Conservation (phyloP, 371 early-diverging fungal species). For the Mortierella sp. region DNA sequence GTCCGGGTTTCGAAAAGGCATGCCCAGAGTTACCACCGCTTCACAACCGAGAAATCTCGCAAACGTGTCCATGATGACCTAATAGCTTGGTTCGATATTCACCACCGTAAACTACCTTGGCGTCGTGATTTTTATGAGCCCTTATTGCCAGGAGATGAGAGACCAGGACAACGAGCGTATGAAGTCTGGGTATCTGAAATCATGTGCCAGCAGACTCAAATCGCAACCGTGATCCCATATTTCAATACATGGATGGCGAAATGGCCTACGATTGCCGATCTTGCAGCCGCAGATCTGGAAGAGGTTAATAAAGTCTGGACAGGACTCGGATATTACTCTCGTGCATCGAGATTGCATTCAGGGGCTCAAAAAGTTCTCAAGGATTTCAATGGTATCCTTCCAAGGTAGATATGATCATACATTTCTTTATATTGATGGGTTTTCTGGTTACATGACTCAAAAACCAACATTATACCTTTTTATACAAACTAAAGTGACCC, state of each 20-base stretch:
- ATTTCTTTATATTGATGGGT: not conserved
- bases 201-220: slow-evolving; percentile 90
- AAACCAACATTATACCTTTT: not conserved
- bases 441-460: not conserved
- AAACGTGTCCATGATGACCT: slow-evolving; percentile 61
- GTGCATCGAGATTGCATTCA: slow-evolving; percentile 79
- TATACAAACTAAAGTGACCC: slow-evolving; percentile 53
- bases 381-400: slow-evolving; percentile 69
- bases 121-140: slow-evolving; percentile 58
- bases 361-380: slow-evolving; percentile 76
- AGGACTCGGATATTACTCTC: slow-evolving; percentile 87
- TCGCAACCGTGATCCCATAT: slow-evolving; percentile 81
- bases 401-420: slow-evolving; percentile 51
- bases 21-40: slow-evolving; percentile 31
- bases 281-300: slow-evolving; percentile 79
- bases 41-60: slow-evolving; percentile 34
- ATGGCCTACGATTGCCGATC: slow-evolving; percentile 80
- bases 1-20: slow-evolving; percentile 30
- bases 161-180: slow-evolving; percentile 72
- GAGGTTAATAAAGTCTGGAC: slow-evolving; percentile 82
- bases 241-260: slow-evolving; percentile 81
- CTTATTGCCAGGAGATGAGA: not conserved
- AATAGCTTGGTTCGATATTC: slow-evolving; percentile 74
- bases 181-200: slow-evolving; percentile 90
- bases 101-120: slow-evolving; percentile 82